Conservation (phyloP, 495 filamentous ascomycete species). For the Corynascus novoguineensis region DNA sequence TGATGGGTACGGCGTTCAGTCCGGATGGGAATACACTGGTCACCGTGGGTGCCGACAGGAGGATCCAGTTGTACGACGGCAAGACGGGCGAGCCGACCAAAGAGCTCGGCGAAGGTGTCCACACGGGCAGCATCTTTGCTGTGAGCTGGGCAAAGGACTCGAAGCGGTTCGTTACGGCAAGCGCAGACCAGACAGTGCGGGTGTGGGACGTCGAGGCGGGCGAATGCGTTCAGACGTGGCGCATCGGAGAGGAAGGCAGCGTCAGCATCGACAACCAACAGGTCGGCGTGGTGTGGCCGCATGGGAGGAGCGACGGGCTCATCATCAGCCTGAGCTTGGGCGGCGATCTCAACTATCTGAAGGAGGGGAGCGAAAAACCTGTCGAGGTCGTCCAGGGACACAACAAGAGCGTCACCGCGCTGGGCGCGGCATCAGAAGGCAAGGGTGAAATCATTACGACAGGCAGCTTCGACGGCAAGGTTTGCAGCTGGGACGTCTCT, state of each 20-base stretch:
- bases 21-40: slow-evolving; percentile 81
- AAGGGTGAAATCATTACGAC: slow-evolving; percentile 64
- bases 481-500: slow-evolving; percentile 72
- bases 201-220: slow-evolving; percentile 82
- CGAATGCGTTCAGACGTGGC: slow-evolving; percentile 73
- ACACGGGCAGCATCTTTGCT: slow-evolving; percentile 88
- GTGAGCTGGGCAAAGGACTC: slow-evolving; percentile 90
- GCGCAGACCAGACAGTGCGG: slow-evolving; percentile 87
- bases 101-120: slow-evolving; percentile 71
- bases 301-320: slow-evolving; percentile 72
- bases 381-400: slow-evolving; percentile 78
- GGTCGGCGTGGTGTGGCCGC: slow-evolving; percentile 89
- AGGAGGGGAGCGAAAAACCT: slow-evolving; percentile 61
- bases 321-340: slow-evolving; percentile 83
- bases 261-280: slow-evolving; percentile 79
- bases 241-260: slow-evolving; percentile 72
- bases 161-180: slow-evolving; percentile 81
- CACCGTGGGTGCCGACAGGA: slow-evolving; percentile 81
- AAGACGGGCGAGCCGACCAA: slow-evolving; percentile 79
- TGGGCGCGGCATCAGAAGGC: slow-evolving; percentile 47
- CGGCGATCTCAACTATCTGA: slow-evolving; percentile 87
- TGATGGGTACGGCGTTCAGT: slow-evolving; percentile 83
- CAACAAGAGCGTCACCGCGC: slow-evolving; percentile 82
- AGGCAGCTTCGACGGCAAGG: slow-evolving; percentile 83
- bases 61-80: slow-evolving; percentile 91